Base-by-base conservation (phyloP, 495 filamentous ascomycete genomes). In the Talaromyces ruber region DNA sequence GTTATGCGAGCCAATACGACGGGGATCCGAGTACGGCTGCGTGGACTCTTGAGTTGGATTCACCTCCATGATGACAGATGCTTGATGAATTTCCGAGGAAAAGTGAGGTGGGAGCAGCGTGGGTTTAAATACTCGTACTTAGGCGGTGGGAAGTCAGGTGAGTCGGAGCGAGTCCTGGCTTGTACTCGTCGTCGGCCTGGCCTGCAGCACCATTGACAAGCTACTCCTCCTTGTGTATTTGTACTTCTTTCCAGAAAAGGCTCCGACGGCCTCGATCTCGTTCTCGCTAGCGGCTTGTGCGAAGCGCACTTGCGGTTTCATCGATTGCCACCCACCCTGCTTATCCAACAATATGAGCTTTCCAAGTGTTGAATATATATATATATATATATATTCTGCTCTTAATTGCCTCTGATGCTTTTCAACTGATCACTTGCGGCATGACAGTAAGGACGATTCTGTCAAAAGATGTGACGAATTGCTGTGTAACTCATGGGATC, bases 11-110 rank as follows among this genome's bases (percentile, higher is more conserved):
- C 91, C 91, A 60, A 86, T 71, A 21, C 91, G 85, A 52, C 91
- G 84, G 45, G 91, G 90, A 71, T 96, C 93, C 60, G 89, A 74
- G 61, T 87, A 84, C 66, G 83, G 87, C 68, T 98, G 92, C 1
- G 94, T 97, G 51, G 87, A 84, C 81, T 80, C 83, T 66, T 87
- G 85, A 11, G 86, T 88, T 16, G 76, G 61, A 24, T 60, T 50
- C 25, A 34, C 77, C 62, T 77, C 77, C 77, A 80, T 80, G 24
- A 21, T 51, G 34, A 3, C 22, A 25, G 47, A 12, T 14, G 4
- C 4, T 28, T n/a, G 58, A 9, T 26, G 22, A 43, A 8, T 43
- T 39, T 39, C 16, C 1, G 34, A 39, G 34, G 34, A 39, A 4
- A 11, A 39, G 16, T 58, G 18, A 24, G 4, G 6, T 60, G 9